Evolutionary conservation across 345 rosid genomes (phyloP).

Genomic region (Populus tremula): DNA sequence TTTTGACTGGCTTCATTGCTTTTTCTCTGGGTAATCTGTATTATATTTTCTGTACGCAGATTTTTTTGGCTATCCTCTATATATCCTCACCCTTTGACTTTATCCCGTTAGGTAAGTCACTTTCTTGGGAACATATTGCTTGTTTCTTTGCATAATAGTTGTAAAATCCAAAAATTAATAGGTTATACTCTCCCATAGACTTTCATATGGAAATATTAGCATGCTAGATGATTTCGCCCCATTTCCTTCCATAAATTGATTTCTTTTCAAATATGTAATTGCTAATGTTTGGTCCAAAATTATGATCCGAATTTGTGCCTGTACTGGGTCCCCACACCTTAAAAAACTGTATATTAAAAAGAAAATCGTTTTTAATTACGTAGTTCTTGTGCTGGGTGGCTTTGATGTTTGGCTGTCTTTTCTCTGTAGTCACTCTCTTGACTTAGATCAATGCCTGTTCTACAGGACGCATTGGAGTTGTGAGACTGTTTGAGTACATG

Average conservation of each 20-base stretch:
- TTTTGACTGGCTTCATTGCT: neutral
- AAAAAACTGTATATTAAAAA: neutral
- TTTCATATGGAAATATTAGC: neutral
- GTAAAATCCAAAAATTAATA: neutral
- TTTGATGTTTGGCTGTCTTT: neutral
- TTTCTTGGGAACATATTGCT: neutral
- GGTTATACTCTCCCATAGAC: too few relatives aligned
- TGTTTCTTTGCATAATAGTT: too few relatives aligned
- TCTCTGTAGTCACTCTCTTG: neutral
- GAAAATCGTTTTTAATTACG: neutral
- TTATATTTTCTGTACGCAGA: slow-evolving; percentile 37
- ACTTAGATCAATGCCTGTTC: slow-evolving; percentile 1
- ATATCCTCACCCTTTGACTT: slow-evolving; percentile 64
- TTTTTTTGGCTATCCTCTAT: slow-evolving; percentile 58
- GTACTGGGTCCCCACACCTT: neutral
- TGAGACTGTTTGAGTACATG: slow-evolving; percentile 53
- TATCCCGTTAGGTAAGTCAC: slow-evolving; percentile 60
- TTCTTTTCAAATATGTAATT: neutral
- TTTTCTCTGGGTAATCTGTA: neutral
- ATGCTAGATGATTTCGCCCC: neutral
- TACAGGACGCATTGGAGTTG: slow-evolving; percentile 56
- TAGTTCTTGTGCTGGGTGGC: neutral
- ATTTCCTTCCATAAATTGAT: neutral
- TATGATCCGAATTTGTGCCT: neutral
- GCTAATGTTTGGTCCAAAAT: neutral